Evolutionary conservation across 2,329 filamentous ascomycete species (phyloP).

Genomic region (Talaromyces funiculosus): DNA sequence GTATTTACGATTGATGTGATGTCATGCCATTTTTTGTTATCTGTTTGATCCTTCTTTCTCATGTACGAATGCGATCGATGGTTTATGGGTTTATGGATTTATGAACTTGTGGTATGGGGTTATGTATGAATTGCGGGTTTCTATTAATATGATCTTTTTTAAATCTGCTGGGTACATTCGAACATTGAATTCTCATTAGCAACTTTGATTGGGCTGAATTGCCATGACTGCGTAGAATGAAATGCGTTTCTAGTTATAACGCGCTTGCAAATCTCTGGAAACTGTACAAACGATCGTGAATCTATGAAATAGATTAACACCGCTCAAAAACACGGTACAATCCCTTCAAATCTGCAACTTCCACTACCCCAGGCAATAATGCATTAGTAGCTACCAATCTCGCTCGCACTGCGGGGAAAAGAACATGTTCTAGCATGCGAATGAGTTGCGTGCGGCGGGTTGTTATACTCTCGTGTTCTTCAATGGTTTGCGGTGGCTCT

Average conservation of each 20-base stretch:
- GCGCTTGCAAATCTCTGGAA: not conserved
- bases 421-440: constrained; percentile 70
- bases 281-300: too few relatives aligned
- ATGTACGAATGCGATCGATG: not conserved
- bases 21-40: not conserved
- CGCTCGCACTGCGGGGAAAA: constrained; percentile 85
- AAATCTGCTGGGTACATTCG: not conserved
- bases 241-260: not conserved
- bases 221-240: not conserved
- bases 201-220: not conserved
- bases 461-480: constrained; percentile 42
- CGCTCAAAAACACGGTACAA: constrained; percentile 92
- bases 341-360: constrained; percentile 87
- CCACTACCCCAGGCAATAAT: constrained; percentile 70
- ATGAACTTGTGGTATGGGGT: not conserved
- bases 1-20: not conserved
- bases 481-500: constrained; percentile 31
- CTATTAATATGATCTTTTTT: not conserved
- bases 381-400: constrained; percentile 74
- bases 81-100: not conserved
- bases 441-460: constrained; percentile 62
- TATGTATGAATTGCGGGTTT: not conserved
- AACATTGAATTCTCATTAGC: not conserved
- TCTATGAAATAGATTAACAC: constrained; percentile 53
- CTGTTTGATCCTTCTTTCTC: not conserved